Evolutionary conservation across 495 filamentous ascomycete genomes (phyloP).

Genomic region (Barbatosphaeria neglecta): DNA sequence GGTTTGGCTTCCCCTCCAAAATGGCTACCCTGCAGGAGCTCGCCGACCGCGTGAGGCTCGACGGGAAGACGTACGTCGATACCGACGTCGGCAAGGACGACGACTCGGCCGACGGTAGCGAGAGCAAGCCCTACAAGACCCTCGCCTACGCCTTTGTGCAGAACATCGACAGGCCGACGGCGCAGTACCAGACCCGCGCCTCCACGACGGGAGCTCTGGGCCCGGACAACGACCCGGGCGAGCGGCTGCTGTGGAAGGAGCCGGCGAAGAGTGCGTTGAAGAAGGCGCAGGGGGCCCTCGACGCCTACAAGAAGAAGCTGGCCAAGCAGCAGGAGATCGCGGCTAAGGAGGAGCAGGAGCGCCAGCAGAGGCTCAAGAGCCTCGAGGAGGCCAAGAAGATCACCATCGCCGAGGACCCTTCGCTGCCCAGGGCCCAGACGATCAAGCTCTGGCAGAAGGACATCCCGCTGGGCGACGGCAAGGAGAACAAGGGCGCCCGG

Average conservation of each 20-base stretch:
- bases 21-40: constrained; percentile 29
- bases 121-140: constrained; percentile 68
- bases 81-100: constrained; percentile 66
- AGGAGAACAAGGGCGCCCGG: constrained; percentile 56
- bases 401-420: constrained; percentile 64
- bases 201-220: constrained; percentile 53
- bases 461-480: constrained; percentile 53
- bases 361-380: constrained; percentile 47
- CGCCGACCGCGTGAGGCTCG: constrained; percentile 29
- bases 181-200: constrained; percentile 56
- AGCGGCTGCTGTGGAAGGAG: constrained; percentile 59
- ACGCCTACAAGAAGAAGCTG: constrained; percentile 66
- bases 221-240: constrained; percentile 44
- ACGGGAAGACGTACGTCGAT: constrained; percentile 63
- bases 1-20: constrained; percentile 5
- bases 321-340: constrained; percentile 57
- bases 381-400: constrained; percentile 87
- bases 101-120: constrained; percentile 48
- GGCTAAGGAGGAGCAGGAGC: constrained; percentile 60
- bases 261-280: constrained; percentile 74
- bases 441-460: constrained; percentile 63
- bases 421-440: constrained; percentile 64
- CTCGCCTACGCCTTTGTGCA: constrained; percentile 67
- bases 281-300: constrained; percentile 63
- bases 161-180: constrained; percentile 46